phyloP scores from a whole-genome alignment of 345 rosid species.

The Sonneratia alba region DNA sequence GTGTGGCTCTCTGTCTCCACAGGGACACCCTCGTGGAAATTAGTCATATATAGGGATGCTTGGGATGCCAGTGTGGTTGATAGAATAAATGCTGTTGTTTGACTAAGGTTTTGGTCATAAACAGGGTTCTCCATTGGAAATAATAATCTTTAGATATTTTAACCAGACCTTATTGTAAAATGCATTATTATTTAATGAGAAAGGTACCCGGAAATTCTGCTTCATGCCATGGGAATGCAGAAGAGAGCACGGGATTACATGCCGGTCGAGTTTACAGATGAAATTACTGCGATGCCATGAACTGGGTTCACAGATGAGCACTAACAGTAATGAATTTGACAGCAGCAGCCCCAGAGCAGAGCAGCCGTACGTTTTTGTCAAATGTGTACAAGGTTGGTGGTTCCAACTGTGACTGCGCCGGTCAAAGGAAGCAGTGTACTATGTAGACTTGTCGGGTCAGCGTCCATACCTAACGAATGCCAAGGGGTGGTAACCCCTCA shows the following conservation, averaged over 20 bases:
- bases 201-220: not conserved
- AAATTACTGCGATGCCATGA: no score
- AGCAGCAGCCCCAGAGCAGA: not conserved
- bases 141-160: not conserved
- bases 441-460: conserved; percentile 5
- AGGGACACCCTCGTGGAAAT: not conserved
- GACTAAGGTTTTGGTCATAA: conserved; percentile 4
- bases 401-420: conserved; percentile 12
- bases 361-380: not conserved
- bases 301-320: not conserved
- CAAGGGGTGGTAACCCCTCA: no score
- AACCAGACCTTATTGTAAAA: not conserved
- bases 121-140: not conserved
- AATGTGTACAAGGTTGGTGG: not conserved
- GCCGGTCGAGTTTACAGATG: no score
- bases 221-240: not conserved
- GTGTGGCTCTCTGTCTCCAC: not conserved
- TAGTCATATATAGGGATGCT: not conserved
- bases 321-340: not conserved
- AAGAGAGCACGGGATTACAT: no score
- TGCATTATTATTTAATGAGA: not conserved
- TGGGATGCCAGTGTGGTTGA: not conserved
- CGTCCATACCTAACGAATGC: not conserved
- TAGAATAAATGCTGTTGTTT: conserved; percentile 1
- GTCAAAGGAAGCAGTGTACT: not conserved